Evolutionary conservation across 495 filamentous ascomycete genomes (phyloP), one percentile per base, ranked within the genome.

Genomic region (Aspergillus affinis): DNA sequence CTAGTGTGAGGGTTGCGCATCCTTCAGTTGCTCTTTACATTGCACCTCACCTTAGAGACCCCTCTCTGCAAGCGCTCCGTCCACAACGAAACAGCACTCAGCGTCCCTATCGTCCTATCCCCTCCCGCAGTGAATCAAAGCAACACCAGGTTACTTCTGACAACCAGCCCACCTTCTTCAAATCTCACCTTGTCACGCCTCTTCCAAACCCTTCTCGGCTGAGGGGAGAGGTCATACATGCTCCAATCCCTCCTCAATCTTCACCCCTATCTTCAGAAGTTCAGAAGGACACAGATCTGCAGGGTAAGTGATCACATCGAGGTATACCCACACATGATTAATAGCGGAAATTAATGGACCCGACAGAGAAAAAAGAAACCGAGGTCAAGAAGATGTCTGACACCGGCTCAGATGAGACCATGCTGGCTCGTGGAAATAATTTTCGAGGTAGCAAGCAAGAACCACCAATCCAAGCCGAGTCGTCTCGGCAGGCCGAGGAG

Each of bases 1-100:
- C 30, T 54, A 19, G 9, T 21, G 17, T 26, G 41, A 45, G 15
- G 13, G 18, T 27, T n/a, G 26, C 9, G 15, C 20, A 46, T 6
- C 55, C 45, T 20, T 48, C 55, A 32, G 4, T 29, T 13, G 21
- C 15, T 7, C 47, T 29, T 48, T 57, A 49, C 48, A 32, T 49
- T 21, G 44, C 46, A 30, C 55, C 55, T 32, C 26, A 30, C n/a
- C 26, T 57, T 15, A 57, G 46, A 26, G 13, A 50, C 12, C 36
- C 36, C 1, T 13, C 36, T 10, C 36, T 15, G 13, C 9, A 15
- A 10, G 12, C 36, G 4, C 36, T 41, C 2, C 36, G 36, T 15
- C 12, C 36, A 6, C 36, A 8, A 4, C 36, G 15, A 4, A 8
- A 41, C 13, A 4, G 36, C 13, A 41, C 36, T 15, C 2, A 1